phyloP scores from a whole-genome alignment of 495 filamentous ascomycete species.

The Aspergillus asperescens region DNA sequence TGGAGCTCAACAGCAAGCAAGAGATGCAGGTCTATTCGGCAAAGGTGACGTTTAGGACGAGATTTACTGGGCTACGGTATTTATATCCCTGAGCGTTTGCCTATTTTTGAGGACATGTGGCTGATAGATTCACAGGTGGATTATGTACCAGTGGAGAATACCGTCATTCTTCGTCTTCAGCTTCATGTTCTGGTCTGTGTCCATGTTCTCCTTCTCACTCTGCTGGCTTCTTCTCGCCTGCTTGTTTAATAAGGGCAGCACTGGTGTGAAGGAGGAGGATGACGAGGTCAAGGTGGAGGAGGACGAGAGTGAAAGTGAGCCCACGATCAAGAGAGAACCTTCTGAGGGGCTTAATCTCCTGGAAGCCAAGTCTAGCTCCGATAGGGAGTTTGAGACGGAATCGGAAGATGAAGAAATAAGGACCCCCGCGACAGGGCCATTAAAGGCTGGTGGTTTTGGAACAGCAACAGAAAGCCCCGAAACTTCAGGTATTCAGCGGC shows the following conservation, averaged over 20 bases:
- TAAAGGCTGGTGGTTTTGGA: slow-evolving; percentile 18
- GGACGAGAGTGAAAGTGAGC: slow-evolving; percentile 5
- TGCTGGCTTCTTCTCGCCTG: slow-evolving; percentile 52
- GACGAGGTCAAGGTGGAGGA: slow-evolving; percentile 28
- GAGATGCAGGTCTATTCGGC: slow-evolving; percentile 71
- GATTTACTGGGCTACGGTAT: slow-evolving; percentile 64
- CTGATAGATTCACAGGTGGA: slow-evolving; percentile 47
- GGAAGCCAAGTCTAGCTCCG: slow-evolving; percentile 1
- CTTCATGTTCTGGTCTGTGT: slow-evolving; percentile 65
- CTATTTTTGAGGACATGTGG: neutral
- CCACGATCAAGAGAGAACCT: slow-evolving; percentile 28
- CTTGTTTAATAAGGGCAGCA: slow-evolving; percentile 23
- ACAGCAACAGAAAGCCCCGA: slow-evolving; percentile 34
- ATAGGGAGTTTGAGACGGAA: slow-evolving; percentile 21
- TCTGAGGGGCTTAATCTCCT: slow-evolving; percentile 15
- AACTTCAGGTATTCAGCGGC: slow-evolving; percentile 31
- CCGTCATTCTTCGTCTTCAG: slow-evolving; percentile 63
- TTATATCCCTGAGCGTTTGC: neutral
- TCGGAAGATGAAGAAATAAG: slow-evolving; percentile 12
- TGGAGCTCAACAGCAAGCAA: slow-evolving; percentile 64
- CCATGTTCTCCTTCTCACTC: slow-evolving; percentile 55
- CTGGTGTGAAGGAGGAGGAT: slow-evolving; percentile 14
- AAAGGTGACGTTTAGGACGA: slow-evolving; percentile 60
- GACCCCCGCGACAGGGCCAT: neutral
- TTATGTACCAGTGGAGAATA: slow-evolving; percentile 78